Percentiles rank a stretch among this genome's conserved stretches.
Evolutionary conservation across 2,329 filamentous ascomycete species (phyloP).

Genomic region (Malbranchea zuffiana): DNA sequence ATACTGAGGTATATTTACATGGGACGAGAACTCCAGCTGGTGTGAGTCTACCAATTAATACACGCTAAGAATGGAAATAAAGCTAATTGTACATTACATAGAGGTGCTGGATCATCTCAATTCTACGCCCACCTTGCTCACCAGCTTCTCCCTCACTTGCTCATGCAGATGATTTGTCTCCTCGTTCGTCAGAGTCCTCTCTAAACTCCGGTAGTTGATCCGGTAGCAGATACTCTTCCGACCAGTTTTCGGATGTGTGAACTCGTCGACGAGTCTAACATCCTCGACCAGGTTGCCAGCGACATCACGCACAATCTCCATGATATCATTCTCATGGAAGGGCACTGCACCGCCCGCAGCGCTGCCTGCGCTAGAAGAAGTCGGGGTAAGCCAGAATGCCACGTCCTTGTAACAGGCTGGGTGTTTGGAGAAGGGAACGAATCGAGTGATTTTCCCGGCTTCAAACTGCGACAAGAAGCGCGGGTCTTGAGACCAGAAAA

Average conservation of each 20-base stretch:
- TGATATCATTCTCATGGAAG: conserved; percentile 93
- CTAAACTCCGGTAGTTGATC: conserved; percentile 85
- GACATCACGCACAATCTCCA: conserved; percentile 81
- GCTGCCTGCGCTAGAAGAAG: conserved; percentile 27
- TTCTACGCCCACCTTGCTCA: conserved; percentile 65
- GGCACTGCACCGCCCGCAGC: conserved; percentile 29
- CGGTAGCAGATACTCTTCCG: conserved; percentile 81
- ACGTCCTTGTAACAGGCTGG: conserved; percentile 86
- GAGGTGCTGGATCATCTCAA: conserved; percentile 44
- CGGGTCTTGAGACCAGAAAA: conserved; percentile 84
- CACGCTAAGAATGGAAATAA: no score
- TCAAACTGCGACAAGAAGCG: conserved; percentile 81
- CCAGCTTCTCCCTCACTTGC: conserved; percentile 53
- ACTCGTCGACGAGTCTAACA: conserved; percentile 72
- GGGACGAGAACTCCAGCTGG: no score
- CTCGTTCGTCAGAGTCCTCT: conserved; percentile 75
- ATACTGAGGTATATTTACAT: no score
- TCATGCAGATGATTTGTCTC: conserved; percentile 71
- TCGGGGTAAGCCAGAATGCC: conserved; percentile 70
- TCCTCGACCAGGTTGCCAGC: conserved; percentile 81
- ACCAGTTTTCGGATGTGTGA: conserved; percentile 75
- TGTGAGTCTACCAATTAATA: conserved; percentile 1
- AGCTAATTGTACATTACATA: no score
- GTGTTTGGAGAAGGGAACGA: conserved; percentile 81
- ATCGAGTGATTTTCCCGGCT: conserved; percentile 47